Base-by-base conservation (phyloP, 2,329 filamentous ascomycete species). In the Trichoderma atrobrunneum region DNA sequence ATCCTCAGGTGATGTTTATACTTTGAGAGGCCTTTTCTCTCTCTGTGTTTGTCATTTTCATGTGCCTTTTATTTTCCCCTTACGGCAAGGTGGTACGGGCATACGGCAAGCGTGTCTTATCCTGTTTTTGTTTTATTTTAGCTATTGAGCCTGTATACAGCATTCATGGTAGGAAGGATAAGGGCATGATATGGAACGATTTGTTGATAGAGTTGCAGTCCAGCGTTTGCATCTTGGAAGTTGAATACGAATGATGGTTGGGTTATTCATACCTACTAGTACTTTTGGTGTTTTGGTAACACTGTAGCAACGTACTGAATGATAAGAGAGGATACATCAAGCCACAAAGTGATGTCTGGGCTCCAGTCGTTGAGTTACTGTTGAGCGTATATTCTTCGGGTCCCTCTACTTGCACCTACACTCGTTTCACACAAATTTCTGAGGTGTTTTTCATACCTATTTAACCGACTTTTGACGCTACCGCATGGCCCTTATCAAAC, bases 81-180 rank as follows among this genome's bases (percentile, higher is more conserved):
- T 12, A 54, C 1, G 21, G n/a, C 48, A 54, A 30, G 57, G 57
- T 11, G 24, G 28, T 28, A 30, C 28, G 39, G 28, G 30, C 43
- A 43, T 24, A 62, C 11, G 57, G 66, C 39, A 70, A 70, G 66
- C 66, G 66, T 32, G 34, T 32, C 28, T 30, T 56, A 14, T 56
- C 4, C 2, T 30, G 3, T 18, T 36, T 12, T n/a, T 59, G 18
- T 24, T 26, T 4, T 16, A 4, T 28, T 21, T 43, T 62, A 14
- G 43, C 10, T 18, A n/a, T 7, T 26, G n/a, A 39, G 57, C 16
- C 21, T 59, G 64, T 59, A 18, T 59, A 54, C 32, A 43, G 48
- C 51, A 43, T 67, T 34, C 6, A 34, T n/a, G 24, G 12, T 26
- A 8, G 34, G n/a, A 61, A 10, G 10, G 24, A 36, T 16, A 28